A percentile compares a stretch with the other conserved stretches of the same genome.
phyloP scores from a whole-genome alignment of 2,329 filamentous ascomycete genomes.

The Verticillium isaacii region DNA sequence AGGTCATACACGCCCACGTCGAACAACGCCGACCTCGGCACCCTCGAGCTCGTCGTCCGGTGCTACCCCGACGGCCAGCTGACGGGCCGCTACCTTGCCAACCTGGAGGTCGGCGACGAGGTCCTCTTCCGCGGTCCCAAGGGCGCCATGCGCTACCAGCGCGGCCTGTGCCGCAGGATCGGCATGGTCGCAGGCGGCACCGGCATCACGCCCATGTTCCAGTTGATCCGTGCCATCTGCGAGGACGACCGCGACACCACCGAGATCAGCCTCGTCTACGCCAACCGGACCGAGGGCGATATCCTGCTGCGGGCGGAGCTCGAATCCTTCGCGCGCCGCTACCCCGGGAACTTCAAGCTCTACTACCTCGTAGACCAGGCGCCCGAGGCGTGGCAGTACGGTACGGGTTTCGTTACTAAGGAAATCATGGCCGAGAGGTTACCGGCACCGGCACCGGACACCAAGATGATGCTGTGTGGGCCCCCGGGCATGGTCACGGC shows the following conservation, averaged over 20 bases:
- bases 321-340: conserved; percentile 44
- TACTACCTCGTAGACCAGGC: conserved; percentile 50
- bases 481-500: conserved; percentile 57
- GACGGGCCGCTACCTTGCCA: conserved; percentile 43
- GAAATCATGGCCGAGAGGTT: conserved; percentile 44
- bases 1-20: conserved; percentile 52
- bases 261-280: conserved; percentile 49
- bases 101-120: conserved; percentile 41
- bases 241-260: conserved; percentile 56
- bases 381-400: conserved; percentile 39
- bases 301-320: conserved; percentile 54
- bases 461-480: conserved; percentile 55
- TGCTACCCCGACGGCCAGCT: conserved; percentile 45
- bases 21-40: conserved; percentile 43
- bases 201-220: conserved; percentile 30
- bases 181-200: conserved; percentile 49
- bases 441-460: conserved; percentile 36
- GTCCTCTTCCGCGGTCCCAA: conserved; percentile 52
- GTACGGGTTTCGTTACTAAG: conserved; percentile 45
- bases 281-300: conserved; percentile 52
- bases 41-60: conserved; percentile 46
- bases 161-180: conserved; percentile 35
- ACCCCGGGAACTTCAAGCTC: conserved; percentile 49
- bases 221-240: conserved; percentile 58
- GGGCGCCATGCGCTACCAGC: conserved; percentile 48